Conservation (phyloP, 441 rosid genomes). For the Adansonia rubrostipa region DNA sequence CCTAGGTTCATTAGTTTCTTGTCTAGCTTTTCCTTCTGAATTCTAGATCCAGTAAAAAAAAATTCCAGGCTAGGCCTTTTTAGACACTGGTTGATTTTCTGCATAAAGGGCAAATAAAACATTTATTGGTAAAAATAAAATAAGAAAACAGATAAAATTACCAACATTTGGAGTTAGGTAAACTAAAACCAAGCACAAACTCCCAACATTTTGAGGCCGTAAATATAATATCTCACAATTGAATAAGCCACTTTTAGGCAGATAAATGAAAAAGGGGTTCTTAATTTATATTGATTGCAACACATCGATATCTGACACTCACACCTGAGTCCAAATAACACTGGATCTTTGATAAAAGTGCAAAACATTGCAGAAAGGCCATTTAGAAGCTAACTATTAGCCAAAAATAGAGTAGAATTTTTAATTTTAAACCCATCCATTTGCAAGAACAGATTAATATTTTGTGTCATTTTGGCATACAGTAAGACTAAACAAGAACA, state of each 20-base stretch:
- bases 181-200: background rate
- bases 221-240: background rate
- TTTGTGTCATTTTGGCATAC: background rate
- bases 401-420: background rate
- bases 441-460: background rate
- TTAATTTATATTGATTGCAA: no score
- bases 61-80: background rate
- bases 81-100: background rate
- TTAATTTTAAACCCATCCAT: background rate
- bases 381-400: background rate
- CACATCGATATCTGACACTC: no score
- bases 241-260: background rate
- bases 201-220: background rate
- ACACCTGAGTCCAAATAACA: background rate
- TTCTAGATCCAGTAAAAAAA: conserved; percentile 5
- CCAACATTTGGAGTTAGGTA: background rate
- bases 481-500: background rate
- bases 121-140: background rate
- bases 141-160: background rate
- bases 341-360: background rate
- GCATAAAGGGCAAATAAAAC: conserved; percentile 1
- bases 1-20: conserved; percentile 7
- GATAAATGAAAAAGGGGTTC: background rate
- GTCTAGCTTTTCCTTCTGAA: background rate
- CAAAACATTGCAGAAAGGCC: background rate